These are phyloP conservation scores for Pichia californica DNA, from an alignment of 805 yeast genomes.

Conservation along the genomic window DNA sequence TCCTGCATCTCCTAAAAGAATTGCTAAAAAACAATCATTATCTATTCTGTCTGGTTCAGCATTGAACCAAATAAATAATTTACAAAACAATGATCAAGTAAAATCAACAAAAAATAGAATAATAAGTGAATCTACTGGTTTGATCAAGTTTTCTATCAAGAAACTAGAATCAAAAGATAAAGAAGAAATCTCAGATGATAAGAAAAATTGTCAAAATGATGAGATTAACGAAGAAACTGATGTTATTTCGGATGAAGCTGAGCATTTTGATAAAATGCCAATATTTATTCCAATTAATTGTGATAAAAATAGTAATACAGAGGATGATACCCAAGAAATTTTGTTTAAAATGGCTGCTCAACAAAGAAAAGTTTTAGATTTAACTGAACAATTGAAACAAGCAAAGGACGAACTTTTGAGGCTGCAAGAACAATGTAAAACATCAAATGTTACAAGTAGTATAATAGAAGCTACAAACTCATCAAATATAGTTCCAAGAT, in stretches of 20 bases:
- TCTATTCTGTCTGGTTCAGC: conserved; percentile 27
- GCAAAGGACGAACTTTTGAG: conserved; percentile 33
- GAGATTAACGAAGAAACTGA: no score
- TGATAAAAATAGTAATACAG: conserved; percentile 1
- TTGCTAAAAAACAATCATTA: conserved; percentile 27
- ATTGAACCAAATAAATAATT: conserved; percentile 19
- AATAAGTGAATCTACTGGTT: conserved; percentile 45
- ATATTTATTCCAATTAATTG: conserved; percentile 31
- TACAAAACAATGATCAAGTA: neutral
- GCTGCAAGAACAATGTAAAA: conserved; percentile 30
- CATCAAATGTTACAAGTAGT: conserved; percentile 2
- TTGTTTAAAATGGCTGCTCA: conserved; percentile 41
- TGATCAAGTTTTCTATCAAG: conserved; percentile 37
- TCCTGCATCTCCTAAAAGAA: conserved; percentile 3
- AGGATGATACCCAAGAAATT: conserved; percentile 15
- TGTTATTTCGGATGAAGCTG: neutral
- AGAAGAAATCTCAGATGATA: neutral
- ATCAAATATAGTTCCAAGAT: neutral
- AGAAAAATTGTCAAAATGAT: no score
- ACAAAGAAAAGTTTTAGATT: conserved; percentile 46
- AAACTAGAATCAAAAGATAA: conserved; percentile 9
- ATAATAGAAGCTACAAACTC: neutral
- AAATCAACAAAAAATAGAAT: conserved; percentile 34
- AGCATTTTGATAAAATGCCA: conserved; percentile 29
- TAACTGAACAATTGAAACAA: conserved; percentile 38